Evolutionary conservation across 2,329 filamentous ascomycete species (phyloP), one percentile per base, ranked within the genome.

Genomic region (Penicillium verrucosum): DNA sequence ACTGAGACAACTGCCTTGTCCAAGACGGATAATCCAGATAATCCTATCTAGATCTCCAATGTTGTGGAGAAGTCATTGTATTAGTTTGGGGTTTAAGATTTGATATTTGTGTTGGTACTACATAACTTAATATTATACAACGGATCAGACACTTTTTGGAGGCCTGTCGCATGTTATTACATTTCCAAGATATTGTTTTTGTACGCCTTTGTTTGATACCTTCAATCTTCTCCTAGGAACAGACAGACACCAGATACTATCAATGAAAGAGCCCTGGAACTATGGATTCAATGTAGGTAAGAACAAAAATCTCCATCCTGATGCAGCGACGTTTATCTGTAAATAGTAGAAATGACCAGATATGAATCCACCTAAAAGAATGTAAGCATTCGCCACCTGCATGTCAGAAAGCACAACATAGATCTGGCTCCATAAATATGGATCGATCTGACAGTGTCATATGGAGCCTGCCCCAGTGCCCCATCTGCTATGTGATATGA

Each of bases 391-490:
- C n/a, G 34, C 48, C 53, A 51, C 32, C 36, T 56, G 54, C 54
- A 42, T 41, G 36, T 46, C 40, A 51, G 25, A 51, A 51, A 38
- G 29, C 21, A 45, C 34, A 32, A n/a, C n/a, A 43, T 37, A 18
- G 37, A 43, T 36, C 10, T 50, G 47, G 34, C 27, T 52, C 48
- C 54, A 46, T 52, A 52, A 44, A 46, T 52, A 46, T 52, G 48
- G 34, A 46, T 29, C 41, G 21, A 51, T 56, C 54, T 49, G 51
- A 14, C 44, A 49, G 44, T 29, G 25, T 21, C 27, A 49, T 47
- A 52, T 54, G 59, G 56, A 51, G 38, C 44, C 44, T 46, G 56
- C 49, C 54, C 57, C 59, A 57, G 51, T 34, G 62, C 59, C 62
- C 61, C 62, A 60, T 49, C 34, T 41, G 14, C 32, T 37, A 55